Evolutionary conservation across 345 rosid genomes (phyloP), one percentile per base, ranked within the genome.

Genomic region (Hibiscus syriacus): DNA sequence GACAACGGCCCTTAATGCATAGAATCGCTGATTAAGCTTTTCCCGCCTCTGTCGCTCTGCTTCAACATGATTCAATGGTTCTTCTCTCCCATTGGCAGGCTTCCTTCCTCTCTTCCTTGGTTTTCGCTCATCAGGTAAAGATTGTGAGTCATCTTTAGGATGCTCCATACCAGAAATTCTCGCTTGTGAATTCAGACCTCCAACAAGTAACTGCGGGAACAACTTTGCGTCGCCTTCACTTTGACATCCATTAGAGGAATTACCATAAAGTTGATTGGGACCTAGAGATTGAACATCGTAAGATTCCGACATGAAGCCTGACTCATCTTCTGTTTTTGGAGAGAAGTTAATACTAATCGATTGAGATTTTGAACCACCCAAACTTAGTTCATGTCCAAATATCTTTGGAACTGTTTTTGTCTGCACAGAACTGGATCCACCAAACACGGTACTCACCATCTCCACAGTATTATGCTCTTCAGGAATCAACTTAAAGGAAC

Each of bases 61-160:
- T 82, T 91, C 97, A 52, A 94, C 97, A 2, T 94, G 99, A 80
- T 91, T 94, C 67, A 94, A 65, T 0, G 99, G 95, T 77, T 94
- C 99, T 76, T 91, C 98, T 72, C 99, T 84, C 34, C 99, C 99
- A 62, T 91, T 94, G n/a, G 97, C 99, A 1, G 99, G 99, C 70
- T 93, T 93, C 72, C 99, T 85, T 3, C 95, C 99, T 73, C 99
- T 84, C 78, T 94, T 90, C 83, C 96, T 87, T 2, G 99, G 99
- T 70, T 89, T 94, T 32, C 84, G 83, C 67, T 94, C 97, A 43
- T 90, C 96, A 2, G 73, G 79, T 27, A 74, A 78, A 65, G 83
- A 75, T 11, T 82, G 70, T 2, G 78, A 70, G 73, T 94, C 95
- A 26, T 93, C 92, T 80, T 81, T 88, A 16, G 80, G 74, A 71